Percentiles rank a stretch among this genome's conserved stretches.
These are phyloP conservation scores for Pseudogymnoascus sp. DNA, from an alignment of 2,329 filamentous ascomycete genomes.

Conservation along the genomic window DNA sequence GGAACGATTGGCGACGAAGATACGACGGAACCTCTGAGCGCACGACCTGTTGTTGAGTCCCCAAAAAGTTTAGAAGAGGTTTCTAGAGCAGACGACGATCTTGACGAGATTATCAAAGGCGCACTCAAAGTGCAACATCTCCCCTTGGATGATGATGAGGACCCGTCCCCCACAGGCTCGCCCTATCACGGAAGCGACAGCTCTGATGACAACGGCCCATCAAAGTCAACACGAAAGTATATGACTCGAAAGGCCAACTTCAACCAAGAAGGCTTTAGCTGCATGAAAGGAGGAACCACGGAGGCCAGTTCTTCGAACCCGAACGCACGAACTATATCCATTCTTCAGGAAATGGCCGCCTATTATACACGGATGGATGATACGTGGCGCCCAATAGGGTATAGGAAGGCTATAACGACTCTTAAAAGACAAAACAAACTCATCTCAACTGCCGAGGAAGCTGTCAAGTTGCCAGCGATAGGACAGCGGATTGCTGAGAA, in stretches of 20 bases:
- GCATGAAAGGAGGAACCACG: constrained; percentile 43
- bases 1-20: background rate
- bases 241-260: constrained; percentile 9
- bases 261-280: constrained; percentile 43
- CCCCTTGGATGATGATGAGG: constrained; percentile 43
- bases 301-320: constrained; percentile 44
- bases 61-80: background rate
- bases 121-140: constrained; percentile 52
- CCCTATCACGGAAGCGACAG: constrained; percentile 11
- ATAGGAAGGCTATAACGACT: constrained; percentile 67
- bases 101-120: constrained; percentile 57
- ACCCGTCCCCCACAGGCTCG: constrained; percentile 16
- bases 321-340: constrained; percentile 65
- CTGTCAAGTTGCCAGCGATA: constrained; percentile 57
- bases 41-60: background rate
- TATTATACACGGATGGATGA: constrained; percentile 71
- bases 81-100: constrained; percentile 37
- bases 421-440: constrained; percentile 56
- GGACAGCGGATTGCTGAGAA: constrained; percentile 69
- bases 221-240: background rate
- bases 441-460: constrained; percentile 62
- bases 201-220: background rate
- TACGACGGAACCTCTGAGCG: background rate
- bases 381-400: constrained; percentile 65
- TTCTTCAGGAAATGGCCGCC: constrained; percentile 69